Evolutionary conservation across 352 stramenopile genomes (phyloP).

Genomic region (Phytophthora ohioensis): DNA sequence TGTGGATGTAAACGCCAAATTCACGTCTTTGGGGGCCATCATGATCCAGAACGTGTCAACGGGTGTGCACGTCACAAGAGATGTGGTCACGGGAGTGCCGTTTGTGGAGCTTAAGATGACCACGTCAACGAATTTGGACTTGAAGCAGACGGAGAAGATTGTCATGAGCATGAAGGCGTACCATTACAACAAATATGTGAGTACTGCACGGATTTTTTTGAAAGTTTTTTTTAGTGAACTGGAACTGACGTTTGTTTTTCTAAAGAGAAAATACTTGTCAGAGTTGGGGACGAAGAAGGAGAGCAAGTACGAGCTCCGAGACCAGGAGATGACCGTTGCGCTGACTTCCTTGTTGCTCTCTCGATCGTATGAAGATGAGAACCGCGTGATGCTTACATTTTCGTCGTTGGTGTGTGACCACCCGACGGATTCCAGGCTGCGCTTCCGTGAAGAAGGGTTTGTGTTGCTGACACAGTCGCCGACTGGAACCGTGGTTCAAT

Average conservation of each 20-base stretch:
- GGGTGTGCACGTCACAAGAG: conserved; percentile 17
- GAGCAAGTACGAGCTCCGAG: conserved; percentile 17
- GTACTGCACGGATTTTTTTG: conserved; percentile 5
- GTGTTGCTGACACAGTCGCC: conserved; percentile 11
- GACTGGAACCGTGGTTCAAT: conserved; percentile 16
- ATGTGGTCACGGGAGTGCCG: conserved; percentile 13
- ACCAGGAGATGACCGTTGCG: conserved; percentile 16
- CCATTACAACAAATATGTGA: conserved; percentile 27
- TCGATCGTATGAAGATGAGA: conserved; percentile 20
- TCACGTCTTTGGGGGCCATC: neutral
- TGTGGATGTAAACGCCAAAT: conserved; percentile 9
- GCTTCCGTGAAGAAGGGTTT: conserved; percentile 33
- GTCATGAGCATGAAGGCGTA: conserved; percentile 18
- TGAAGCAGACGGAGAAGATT: conserved; percentile 3
- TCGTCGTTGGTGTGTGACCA: conserved; percentile 25
- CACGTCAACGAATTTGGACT: conserved; percentile 2
- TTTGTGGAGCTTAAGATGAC: conserved; percentile 28
- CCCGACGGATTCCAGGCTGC: conserved; percentile 12
- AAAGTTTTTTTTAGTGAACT: conserved; percentile 1
- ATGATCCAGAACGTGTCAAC: conserved; percentile 5
- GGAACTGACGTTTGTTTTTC: conserved; percentile 1
- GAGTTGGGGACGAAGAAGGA: conserved; percentile 36
- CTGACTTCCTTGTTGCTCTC: conserved; percentile 29
- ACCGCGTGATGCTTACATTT: conserved; percentile 11
- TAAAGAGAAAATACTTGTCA: conserved; percentile 31